These are phyloP conservation scores for Prunus davidiana DNA, from an alignment of 306 rosid genomes.

Conservation along the genomic window DNA sequence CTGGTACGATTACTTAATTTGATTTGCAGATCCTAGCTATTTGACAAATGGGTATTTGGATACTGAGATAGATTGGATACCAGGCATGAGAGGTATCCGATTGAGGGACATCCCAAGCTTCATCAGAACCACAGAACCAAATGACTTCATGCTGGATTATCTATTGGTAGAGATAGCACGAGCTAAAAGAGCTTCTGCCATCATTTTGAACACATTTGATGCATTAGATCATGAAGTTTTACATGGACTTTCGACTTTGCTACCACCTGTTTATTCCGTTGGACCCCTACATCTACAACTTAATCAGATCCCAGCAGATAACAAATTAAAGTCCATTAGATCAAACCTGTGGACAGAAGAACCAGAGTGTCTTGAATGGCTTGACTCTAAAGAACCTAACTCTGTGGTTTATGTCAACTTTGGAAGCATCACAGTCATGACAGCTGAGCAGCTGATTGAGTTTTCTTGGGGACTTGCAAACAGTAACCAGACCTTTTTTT, in stretches of 20 bases:
- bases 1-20: background rate
- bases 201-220: constrained; percentile 53
- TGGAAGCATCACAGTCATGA: constrained; percentile 56
- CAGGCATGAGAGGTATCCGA: constrained; percentile 46
- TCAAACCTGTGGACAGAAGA: constrained; percentile 76
- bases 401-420: constrained; percentile 25
- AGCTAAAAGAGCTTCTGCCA: constrained; percentile 43
- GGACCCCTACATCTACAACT: constrained; percentile 49
- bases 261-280: constrained; percentile 50
- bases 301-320: background rate
- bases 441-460: constrained; percentile 44
- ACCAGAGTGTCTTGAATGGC: constrained; percentile 49
- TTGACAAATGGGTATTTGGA: constrained; percentile 51
- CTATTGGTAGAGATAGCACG: background rate
- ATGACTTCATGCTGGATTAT: constrained; percentile 35
- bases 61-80: constrained; percentile 47
- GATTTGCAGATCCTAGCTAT: constrained; percentile 37
- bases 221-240: constrained; percentile 41
- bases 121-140: constrained; percentile 51
- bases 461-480: constrained; percentile 74
- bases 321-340: constrained; percentile 23
- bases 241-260: constrained; percentile 23
- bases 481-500: constrained; percentile 39
- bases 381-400: constrained; percentile 22
- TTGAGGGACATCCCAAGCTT: constrained; percentile 53